Evolutionary conservation across 1,139 yeast species (phyloP).

Genomic region (Meyerozyma carpophila): DNA sequence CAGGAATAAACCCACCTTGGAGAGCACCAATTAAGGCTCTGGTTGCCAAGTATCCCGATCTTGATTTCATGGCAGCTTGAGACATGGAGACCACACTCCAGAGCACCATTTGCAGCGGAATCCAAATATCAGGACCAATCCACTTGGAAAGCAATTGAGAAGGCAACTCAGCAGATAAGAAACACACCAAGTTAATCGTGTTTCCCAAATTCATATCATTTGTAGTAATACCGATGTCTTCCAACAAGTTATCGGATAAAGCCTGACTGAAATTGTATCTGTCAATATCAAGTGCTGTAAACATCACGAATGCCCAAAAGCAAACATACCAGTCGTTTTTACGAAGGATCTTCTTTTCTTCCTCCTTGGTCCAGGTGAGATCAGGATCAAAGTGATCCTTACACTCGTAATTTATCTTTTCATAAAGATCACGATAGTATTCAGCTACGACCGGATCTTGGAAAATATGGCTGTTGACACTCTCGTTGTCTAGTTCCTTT

Average conservation of each 20-base stretch:
- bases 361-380: slow-evolving; percentile 29
- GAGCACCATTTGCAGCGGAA: slow-evolving; percentile 23
- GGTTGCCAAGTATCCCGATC: slow-evolving; percentile 18
- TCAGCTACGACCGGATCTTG: slow-evolving; percentile 25
- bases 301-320: slow-evolving; percentile 26
- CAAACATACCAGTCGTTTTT: slow-evolving; percentile 27
- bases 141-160: slow-evolving; percentile 27
- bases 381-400: slow-evolving; percentile 28
- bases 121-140: slow-evolving; percentile 30
- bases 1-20: slow-evolving; percentile 29
- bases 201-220: slow-evolving; percentile 26
- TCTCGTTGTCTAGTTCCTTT: background rate
- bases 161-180: slow-evolving; percentile 28
- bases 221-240: slow-evolving; percentile 22
- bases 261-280: slow-evolving; percentile 27
- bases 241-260: slow-evolving; percentile 22
- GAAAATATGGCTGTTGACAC: slow-evolving; percentile 15
- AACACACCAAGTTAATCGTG: slow-evolving; percentile 27
- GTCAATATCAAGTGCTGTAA: slow-evolving; percentile 28
- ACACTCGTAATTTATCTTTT: slow-evolving; percentile 27
- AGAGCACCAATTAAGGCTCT: slow-evolving; percentile 24
- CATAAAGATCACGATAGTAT: slow-evolving; percentile 25
- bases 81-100: slow-evolving; percentile 22
- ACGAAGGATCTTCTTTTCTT: slow-evolving; percentile 23
- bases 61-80: slow-evolving; percentile 17